Conservation (phyloP, 2,329 filamentous ascomycete genomes). For the Immersiporthe knoxdaviesiana region DNA sequence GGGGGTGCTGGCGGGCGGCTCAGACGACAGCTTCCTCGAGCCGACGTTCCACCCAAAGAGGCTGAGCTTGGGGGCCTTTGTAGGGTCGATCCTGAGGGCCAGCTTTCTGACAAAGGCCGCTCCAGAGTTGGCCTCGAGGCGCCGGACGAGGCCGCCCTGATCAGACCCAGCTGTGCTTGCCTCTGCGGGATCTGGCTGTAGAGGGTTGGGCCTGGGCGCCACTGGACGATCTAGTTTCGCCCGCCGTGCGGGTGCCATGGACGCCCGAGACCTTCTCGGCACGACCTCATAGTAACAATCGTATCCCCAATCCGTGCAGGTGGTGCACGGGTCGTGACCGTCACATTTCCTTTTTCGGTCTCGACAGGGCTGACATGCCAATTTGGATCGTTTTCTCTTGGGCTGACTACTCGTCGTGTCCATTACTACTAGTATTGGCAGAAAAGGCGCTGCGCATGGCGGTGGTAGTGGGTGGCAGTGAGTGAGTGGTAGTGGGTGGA, state of each 20-base stretch:
- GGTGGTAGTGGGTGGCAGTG: too few relatives aligned
- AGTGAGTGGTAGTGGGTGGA: too few relatives aligned
- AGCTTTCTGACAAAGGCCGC: conserved; percentile 58
- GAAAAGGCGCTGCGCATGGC: neutral
- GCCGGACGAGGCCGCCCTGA: conserved; percentile 40
- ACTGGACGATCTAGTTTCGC: conserved; percentile 17
- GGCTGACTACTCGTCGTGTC: neutral
- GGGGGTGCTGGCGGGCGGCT: conserved; percentile 32
- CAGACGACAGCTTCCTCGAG: conserved; percentile 34
- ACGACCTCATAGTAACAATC: conserved; percentile 51
- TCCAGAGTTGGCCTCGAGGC: conserved; percentile 60
- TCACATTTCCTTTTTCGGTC: conserved; percentile 61
- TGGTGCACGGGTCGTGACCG: conserved; percentile 54
- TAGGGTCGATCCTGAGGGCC: conserved; percentile 56
- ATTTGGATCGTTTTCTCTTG: conserved; percentile 44
- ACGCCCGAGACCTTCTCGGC: conserved; percentile 26
- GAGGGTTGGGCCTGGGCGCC: neutral
- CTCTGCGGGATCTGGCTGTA: neutral
- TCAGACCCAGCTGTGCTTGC: conserved; percentile 25
- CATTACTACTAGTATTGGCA: neutral
- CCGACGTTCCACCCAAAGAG: conserved; percentile 60
- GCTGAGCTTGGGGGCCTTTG: conserved; percentile 55
- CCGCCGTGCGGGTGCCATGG: conserved; percentile 5
- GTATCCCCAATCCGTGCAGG: conserved; percentile 57
- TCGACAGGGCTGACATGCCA: conserved; percentile 56